A percentile compares a stretch with the other conserved stretches of the same genome.
Evolutionary conservation across 2,329 filamentous ascomycete species (phyloP).

Genomic region (Cryphonectria radicalis): DNA sequence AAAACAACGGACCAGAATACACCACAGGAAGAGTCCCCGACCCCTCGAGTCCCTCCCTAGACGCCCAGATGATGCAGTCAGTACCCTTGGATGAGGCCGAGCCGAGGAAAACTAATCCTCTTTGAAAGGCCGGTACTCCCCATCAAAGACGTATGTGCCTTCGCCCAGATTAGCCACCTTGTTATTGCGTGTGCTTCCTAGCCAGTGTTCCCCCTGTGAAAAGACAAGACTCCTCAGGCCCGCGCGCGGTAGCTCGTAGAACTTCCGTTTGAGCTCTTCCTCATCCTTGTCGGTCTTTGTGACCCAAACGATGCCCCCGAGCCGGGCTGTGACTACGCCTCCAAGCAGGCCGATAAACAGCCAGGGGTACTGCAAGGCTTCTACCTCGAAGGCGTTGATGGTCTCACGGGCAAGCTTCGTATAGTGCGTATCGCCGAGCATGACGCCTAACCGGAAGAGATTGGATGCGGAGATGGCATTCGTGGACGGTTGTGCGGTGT

Average conservation of each 20-base stretch:
- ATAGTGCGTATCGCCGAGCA: conserved; percentile 71
- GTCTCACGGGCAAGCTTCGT: conserved; percentile 71
- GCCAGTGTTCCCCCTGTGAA: conserved; percentile 30
- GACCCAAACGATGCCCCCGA: conserved; percentile 62
- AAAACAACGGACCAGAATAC: neutral
- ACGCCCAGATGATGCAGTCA: conserved; percentile 1
- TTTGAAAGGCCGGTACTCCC: conserved; percentile 32
- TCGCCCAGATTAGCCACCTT: conserved; percentile 30
- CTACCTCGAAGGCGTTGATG: conserved; percentile 83
- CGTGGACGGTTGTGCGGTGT: conserved; percentile 85
- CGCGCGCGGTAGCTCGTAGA: conserved; percentile 35
- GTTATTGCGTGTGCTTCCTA: conserved; percentile 33
- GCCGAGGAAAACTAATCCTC: conserved; percentile 17
- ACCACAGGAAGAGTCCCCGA: neutral
- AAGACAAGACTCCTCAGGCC: conserved; percentile 37
- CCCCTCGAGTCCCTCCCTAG: neutral
- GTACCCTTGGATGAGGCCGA: neutral
- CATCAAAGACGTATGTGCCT: conserved; percentile 34
- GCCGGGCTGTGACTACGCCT: conserved; percentile 72
- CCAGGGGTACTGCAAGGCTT: conserved; percentile 92
- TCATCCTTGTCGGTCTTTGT: conserved; percentile 27
- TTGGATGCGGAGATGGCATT: conserved; percentile 89
- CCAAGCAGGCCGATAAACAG: conserved; percentile 83
- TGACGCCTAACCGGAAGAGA: conserved; percentile 75
- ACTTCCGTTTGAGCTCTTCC: conserved; percentile 28